These are phyloP conservation scores for Zizania latifolia DNA, from an alignment of 176 grass and related monocot genomes.

Conservation along the genomic window DNA sequence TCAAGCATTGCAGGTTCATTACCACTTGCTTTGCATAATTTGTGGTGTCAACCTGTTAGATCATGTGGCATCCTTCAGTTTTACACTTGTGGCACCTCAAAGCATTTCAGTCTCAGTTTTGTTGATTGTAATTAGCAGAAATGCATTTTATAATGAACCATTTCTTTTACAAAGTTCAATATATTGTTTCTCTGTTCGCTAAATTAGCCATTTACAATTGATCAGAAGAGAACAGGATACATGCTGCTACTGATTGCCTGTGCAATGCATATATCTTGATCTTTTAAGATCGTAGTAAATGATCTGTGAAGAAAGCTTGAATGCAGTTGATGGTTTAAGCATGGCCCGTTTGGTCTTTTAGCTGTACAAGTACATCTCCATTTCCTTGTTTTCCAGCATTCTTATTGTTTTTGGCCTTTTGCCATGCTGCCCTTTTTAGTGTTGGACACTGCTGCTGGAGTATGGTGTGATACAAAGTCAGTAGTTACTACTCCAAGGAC, in stretches of 20 bases:
- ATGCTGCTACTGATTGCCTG: constrained; percentile 4
- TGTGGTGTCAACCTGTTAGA: background rate
- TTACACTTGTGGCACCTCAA: background rate
- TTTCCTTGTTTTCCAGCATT: constrained; percentile 2
- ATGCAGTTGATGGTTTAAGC: background rate
- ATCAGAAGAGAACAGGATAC: background rate
- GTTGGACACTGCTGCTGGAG: constrained; percentile 93
- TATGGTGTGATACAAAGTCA: constrained; percentile 96
- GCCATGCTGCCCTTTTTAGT: constrained; percentile 49
- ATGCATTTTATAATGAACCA: background rate
- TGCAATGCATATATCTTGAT: background rate
- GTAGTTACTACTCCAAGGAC: constrained; percentile 94
- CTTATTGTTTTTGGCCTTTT: constrained; percentile 9
- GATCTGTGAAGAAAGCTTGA: background rate
- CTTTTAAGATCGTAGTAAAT: background rate
- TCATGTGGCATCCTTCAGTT: background rate
- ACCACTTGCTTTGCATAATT: background rate
- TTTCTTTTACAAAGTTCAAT: constrained; percentile 4
- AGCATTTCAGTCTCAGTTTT: background rate
- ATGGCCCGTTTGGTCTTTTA: background rate
- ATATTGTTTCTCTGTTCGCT: background rate
- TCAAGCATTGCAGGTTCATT: constrained; percentile 85
- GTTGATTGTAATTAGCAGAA: background rate
- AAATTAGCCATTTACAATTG: background rate
- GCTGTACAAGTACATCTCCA: background rate